Conservation (phyloP, 148 eudicot species). For the Vaccinium macrocarpon region DNA sequence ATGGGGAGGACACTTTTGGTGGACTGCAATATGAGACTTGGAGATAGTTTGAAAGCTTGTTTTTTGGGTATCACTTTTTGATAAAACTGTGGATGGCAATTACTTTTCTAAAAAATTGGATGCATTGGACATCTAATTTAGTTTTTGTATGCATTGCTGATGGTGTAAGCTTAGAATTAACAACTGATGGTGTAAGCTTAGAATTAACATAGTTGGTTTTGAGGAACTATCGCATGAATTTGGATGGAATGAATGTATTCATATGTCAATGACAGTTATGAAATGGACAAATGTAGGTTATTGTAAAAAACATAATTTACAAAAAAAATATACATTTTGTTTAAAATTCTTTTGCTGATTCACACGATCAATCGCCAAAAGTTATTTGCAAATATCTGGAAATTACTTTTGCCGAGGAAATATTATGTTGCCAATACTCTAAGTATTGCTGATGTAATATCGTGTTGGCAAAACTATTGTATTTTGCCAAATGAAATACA, state of each 20-base stretch:
- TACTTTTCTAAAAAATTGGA: not conserved
- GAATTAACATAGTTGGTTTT: no score
- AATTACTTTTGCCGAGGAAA: no score
- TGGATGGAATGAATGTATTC: not conserved
- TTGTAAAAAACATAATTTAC: no score
- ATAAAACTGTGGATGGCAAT: no score
- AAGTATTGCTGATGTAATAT: no score
- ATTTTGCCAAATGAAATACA: not conserved
- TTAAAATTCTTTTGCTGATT: not conserved
- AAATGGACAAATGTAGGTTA: no score
- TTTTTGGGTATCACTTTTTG: no score
- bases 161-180: not conserved
- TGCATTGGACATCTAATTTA: not conserved
- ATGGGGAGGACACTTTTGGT: not conserved
- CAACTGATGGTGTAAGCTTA: not conserved
- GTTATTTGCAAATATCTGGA: not conserved
- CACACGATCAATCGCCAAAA: not conserved
- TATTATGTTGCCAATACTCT: no score
- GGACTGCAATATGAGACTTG: not conserved
- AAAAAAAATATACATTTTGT: no score
- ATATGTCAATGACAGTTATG: no score
- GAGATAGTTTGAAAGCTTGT: no score
- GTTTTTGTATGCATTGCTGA: not conserved
- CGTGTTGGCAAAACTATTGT: not conserved
- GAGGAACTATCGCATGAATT: no score